These are phyloP conservation scores for Fusarium pseudonygamai DNA, from an alignment of 2,329 filamentous ascomycete species.

Conservation along the genomic window DNA sequence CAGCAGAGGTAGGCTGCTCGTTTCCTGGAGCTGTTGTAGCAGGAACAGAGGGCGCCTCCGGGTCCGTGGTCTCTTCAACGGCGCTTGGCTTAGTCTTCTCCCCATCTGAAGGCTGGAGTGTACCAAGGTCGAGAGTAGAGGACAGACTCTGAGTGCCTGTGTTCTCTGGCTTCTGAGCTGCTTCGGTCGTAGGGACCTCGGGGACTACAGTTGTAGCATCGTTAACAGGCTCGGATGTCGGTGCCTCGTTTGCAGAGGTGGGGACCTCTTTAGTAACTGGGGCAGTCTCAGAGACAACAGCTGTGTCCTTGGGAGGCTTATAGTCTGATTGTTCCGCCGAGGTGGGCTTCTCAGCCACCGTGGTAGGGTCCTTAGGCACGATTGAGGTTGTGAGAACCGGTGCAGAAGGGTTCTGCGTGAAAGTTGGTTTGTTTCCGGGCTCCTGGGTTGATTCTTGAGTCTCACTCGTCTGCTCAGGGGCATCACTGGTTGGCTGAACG, in stretches of 20 bases:
- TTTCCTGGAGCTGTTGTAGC: slow-evolving; percentile 1
- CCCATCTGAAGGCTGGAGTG: slow-evolving; percentile 28
- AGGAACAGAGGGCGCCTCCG: slow-evolving; percentile 9
- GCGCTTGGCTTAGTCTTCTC: slow-evolving; percentile 6
- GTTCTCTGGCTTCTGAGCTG: slow-evolving; percentile 15
- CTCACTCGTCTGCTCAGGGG: slow-evolving; percentile 9
- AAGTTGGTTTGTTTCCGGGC: slow-evolving; percentile 15
- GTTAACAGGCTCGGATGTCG: slow-evolving; percentile 2
- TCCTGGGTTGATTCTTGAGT: slow-evolving; percentile 12
- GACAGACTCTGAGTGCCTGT: slow-evolving; percentile 4
- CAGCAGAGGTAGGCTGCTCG: neutral
- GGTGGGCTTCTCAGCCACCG: neutral
- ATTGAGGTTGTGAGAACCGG: slow-evolving; percentile 34
- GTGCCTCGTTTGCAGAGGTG: neutral
- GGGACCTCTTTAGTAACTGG: neutral
- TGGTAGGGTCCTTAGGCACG: slow-evolving; percentile 22
- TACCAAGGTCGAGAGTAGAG: slow-evolving; percentile 40
- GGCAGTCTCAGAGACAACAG: neutral
- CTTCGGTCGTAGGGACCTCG: slow-evolving; percentile 1
- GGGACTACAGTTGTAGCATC: slow-evolving; percentile 7
- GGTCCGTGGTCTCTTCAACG: slow-evolving; percentile 19
- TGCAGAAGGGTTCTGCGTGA: slow-evolving; percentile 30
- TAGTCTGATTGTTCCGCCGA: slow-evolving; percentile 3
- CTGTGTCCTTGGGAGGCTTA: neutral
- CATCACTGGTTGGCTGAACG: slow-evolving; percentile 5